Evolutionary conservation across 352 stramenopile species (phyloP).

Genomic region (Phytophthora quininea): DNA sequence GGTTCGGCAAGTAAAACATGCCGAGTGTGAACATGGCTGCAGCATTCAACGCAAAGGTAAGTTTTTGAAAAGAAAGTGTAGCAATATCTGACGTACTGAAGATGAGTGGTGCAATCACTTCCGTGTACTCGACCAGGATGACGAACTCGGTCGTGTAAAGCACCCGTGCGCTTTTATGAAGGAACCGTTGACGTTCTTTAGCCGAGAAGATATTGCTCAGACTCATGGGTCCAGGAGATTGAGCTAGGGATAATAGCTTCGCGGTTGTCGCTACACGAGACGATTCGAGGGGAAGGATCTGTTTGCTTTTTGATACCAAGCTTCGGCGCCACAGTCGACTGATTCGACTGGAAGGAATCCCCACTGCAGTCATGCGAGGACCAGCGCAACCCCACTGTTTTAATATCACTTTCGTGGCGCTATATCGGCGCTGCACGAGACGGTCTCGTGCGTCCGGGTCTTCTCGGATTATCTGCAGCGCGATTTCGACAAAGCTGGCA

Average conservation of each 20-base stretch:
- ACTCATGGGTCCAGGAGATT: neutral
- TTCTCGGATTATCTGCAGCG: slow-evolving; percentile 10
- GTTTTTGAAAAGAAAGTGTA: neutral
- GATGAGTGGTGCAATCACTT: slow-evolving; percentile 34
- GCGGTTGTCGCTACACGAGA: neutral
- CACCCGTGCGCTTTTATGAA: slow-evolving; percentile 14
- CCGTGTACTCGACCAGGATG: slow-evolving; percentile 33
- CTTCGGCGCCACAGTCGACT: neutral
- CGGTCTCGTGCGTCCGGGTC: slow-evolving; percentile 6
- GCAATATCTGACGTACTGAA: slow-evolving; percentile 21
- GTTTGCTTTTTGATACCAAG: neutral
- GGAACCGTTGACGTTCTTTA: slow-evolving; percentile 7
- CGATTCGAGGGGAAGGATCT: neutral
- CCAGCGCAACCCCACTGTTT: neutral
- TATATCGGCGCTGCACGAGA: slow-evolving; percentile 5
- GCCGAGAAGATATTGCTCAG: neutral
- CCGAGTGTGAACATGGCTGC: slow-evolving; percentile 26
- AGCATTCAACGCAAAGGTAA: slow-evolving; percentile 8
- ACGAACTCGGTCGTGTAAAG: slow-evolving; percentile 37
- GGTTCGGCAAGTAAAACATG: slow-evolving; percentile 9
- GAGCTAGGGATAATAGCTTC: neutral
- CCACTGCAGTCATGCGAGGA: neutral
- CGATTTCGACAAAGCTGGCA: slow-evolving; percentile 15
- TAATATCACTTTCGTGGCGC: neutral
- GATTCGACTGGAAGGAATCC: neutral